A percentile compares a stretch with the other conserved stretches of the same genome.
These are phyloP conservation scores for Carpinus fangiana DNA, from an alignment of 306 rosid species.

Conservation along the genomic window DNA sequence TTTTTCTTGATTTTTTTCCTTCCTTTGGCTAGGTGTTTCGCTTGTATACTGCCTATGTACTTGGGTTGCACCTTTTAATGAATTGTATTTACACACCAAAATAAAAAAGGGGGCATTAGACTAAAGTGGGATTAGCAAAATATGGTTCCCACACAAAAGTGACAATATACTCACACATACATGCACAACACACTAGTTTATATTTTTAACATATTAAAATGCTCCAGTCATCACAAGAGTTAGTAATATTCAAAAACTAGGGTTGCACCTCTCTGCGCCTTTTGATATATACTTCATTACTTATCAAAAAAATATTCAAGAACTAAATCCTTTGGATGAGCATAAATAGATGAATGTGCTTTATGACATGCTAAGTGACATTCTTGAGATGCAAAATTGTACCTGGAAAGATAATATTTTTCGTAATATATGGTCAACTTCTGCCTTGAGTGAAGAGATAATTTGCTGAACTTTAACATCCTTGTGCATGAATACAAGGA, in stretches of 20 bases:
- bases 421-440: slow-evolving; percentile 41
- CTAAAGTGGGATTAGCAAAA: not conserved
- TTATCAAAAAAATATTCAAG: not conserved
- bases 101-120: no score
- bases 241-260: not conserved
- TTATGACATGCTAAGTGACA: not conserved
- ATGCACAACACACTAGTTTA: not conserved
- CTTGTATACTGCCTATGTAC: no score
- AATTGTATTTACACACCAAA: no score
- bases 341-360: slow-evolving; percentile 2
- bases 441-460: slow-evolving; percentile 47
- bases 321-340: slow-evolving; percentile 1
- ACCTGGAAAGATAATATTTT: slow-evolving; percentile 54
- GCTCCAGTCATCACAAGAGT: not conserved
- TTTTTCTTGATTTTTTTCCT: no score
- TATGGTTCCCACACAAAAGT: not conserved
- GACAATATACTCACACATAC: not conserved
- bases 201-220: not conserved
- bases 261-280: no score
- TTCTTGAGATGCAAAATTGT: slow-evolving; percentile 25
- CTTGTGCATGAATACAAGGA: slow-evolving; percentile 52
- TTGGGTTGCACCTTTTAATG: no score
- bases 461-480: slow-evolving; percentile 44
- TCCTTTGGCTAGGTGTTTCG: no score
- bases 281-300: no score